A percentile compares a stretch with the other conserved stretches of the same genome.
These are phyloP conservation scores for Kernera saxatilis DNA, from an alignment of 345 rosid species.

Conservation along the genomic window DNA sequence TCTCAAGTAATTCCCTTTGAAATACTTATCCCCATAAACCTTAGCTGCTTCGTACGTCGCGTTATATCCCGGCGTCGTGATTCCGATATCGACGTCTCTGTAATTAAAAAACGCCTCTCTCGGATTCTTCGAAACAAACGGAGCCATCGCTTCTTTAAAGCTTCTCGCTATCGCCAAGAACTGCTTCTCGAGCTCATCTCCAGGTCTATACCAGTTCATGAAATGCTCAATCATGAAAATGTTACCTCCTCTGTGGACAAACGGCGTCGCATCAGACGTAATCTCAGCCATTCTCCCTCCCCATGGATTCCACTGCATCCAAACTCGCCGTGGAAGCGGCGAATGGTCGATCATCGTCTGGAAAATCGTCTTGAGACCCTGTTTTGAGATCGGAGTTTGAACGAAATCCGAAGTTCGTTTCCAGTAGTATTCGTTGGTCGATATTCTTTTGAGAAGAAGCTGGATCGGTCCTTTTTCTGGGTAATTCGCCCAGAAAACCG, in stretches of 20 bases:
- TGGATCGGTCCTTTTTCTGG: conserved; percentile 26
- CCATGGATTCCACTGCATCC: conserved; percentile 47
- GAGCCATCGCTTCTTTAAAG: conserved; percentile 40
- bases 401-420: conserved; percentile 74
- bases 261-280: conserved; percentile 38
- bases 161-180: conserved; percentile 30
- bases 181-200: conserved; percentile 25
- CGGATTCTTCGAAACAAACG: conserved; percentile 58
- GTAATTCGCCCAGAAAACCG: conserved; percentile 35
- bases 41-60: conserved; percentile 38
- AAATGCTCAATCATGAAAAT: conserved; percentile 52
- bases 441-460: conserved; percentile 30
- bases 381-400: conserved; percentile 36
- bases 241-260: conserved; percentile 54
- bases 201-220: conserved; percentile 40
- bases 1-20: conserved; percentile 44
- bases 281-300: conserved; percentile 66
- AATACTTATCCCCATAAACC: conserved; percentile 52
- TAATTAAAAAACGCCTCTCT: conserved; percentile 44
- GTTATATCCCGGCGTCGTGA: conserved; percentile 20
- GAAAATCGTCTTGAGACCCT: conserved; percentile 31
- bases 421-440: conserved; percentile 26
- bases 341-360: conserved; percentile 38
- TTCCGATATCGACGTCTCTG: conserved; percentile 57
- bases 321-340: conserved; percentile 19